Evolutionary conservation across 108 stramenopile species (phyloP).

Genomic region (Cyclostephanos tholiformis): DNA sequence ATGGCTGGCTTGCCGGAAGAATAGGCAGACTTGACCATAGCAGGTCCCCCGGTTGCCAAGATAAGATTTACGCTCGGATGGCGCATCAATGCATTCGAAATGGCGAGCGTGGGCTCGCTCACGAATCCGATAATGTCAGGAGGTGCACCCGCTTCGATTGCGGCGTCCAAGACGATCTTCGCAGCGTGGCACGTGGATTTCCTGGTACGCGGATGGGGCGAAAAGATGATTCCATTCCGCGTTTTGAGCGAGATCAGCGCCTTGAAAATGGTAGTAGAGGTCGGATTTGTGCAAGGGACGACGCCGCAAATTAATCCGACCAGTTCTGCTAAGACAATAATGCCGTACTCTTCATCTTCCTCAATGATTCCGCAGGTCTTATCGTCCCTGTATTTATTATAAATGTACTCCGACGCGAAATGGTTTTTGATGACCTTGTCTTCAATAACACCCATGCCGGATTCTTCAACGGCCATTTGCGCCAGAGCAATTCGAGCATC

Average conservation of each 20-base stretch:
- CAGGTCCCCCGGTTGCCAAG: conserved; percentile 1
- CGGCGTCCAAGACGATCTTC: conserved; percentile 28
- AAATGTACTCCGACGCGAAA: conserved; percentile 39
- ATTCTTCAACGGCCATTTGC: conserved; percentile 42
- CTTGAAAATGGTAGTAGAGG: conserved; percentile 48
- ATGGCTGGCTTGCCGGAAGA: conserved; percentile 42
- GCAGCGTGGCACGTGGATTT: conserved; percentile 27
- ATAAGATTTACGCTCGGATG: neutral
- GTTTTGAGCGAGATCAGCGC: conserved; percentile 35
- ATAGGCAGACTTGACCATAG: conserved; percentile 45
- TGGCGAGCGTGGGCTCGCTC: conserved; percentile 16
- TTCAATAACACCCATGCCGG: conserved; percentile 46
- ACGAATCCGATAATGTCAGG: conserved; percentile 11
- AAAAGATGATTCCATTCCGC: conserved; percentile 35
- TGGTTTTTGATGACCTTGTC: conserved; percentile 55
- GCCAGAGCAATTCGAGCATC: conserved; percentile 42
- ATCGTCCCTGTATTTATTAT: conserved; percentile 39
- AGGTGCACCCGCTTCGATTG: conserved; percentile 32
- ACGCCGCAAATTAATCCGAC: conserved; percentile 34
- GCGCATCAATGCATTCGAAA: conserved; percentile 37
- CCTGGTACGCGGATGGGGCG: conserved; percentile 34
- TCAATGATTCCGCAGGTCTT: conserved; percentile 49
- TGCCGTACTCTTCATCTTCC: conserved; percentile 33
- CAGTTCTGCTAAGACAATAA: conserved; percentile 29
- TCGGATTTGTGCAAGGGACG: conserved; percentile 48